Percentiles rank a stretch among this genome's conserved stretches.
phyloP scores from a whole-genome alignment of 257 asterid genomes.

The Verbena officinalis region DNA sequence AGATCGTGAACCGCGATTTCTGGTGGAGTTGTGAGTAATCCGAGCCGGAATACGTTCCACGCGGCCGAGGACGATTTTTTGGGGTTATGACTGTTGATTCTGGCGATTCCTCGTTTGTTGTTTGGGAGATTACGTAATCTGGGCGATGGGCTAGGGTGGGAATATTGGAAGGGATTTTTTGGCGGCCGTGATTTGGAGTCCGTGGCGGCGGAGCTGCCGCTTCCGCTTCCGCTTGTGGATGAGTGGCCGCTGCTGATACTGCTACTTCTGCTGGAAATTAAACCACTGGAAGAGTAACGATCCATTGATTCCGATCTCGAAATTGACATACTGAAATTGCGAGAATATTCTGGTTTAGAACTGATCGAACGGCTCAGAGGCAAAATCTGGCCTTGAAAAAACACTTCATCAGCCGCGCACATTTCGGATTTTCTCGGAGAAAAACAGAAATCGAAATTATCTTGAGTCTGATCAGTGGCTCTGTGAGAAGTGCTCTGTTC shows the following conservation, averaged over 20 bases:
- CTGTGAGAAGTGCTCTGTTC: not conserved
- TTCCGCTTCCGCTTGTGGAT: conserved; percentile 41
- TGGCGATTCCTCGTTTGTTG: conserved; percentile 15
- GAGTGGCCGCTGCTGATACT: conserved; percentile 59
- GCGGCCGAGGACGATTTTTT: conserved; percentile 31
- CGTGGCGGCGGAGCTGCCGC: conserved; percentile 9
- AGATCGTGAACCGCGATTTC: conserved; percentile 56
- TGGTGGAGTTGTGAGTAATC: conserved; percentile 49
- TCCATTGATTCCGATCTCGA: conserved; percentile 54
- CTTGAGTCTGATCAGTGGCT: conserved; percentile 20
- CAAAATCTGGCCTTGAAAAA: conserved; percentile 67
- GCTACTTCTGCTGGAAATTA: conserved; percentile 50
- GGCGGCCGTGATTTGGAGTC: conserved; percentile 27
- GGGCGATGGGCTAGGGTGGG: conserved; percentile 81
- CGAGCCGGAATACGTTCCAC: conserved; percentile 59
- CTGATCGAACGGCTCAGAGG: conserved; percentile 38
- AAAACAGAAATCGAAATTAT: conserved; percentile 63
- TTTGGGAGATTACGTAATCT: conserved; percentile 34
- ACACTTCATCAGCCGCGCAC: conserved; percentile 74
- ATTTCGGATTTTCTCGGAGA: conserved; percentile 42
- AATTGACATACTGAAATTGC: conserved; percentile 6
- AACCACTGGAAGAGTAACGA: conserved; percentile 36
- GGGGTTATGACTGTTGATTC: not conserved
- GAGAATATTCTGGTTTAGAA: conserved; percentile 24
- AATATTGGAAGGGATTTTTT: conserved; percentile 48